Evolutionary conservation across 2,329 filamentous ascomycete species (phyloP), one percentile per base, ranked within the genome.

Genomic region (Cucurbitaria berberidis): DNA sequence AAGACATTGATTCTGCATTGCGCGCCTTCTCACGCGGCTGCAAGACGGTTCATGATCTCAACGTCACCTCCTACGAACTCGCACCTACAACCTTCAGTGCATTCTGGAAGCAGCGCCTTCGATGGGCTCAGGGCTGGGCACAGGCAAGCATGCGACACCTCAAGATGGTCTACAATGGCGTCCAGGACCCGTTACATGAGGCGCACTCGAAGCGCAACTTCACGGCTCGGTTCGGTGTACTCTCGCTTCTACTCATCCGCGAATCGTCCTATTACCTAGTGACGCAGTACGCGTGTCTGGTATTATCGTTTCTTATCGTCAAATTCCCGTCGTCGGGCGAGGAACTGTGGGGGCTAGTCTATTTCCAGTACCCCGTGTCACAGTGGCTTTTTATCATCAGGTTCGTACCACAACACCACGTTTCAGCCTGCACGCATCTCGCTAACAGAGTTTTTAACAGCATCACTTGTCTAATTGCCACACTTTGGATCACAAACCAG

Each of bases 91-190:
- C 74, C 2, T 74, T 77, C 48, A 48, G 58, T 13, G 76, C 76
- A 1, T 80, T 81, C 62, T 80, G 78, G 77, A 81, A 81, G 62
- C 79, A 81, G 55, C 74, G 79, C 9, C 72, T 81, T n/a, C 70
- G 79, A 48, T 81, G 79, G 79, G 76, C 79, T 3, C 79, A 81
- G 60, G 79, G 79, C 35, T 81, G 79, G 79, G 76, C 77, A 3
- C 79, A 81, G 61, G 79, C 78, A n/a, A 78, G 72, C 29, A 70
- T 76, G 60, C 67, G 71, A 16, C 78, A 81, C 55, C 59, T 75
- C 48, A 70, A 74, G 18, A 70, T 81, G 50, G 63, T 76, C 26
- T 81, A 77, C 72, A 76, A 72, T 26, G 76, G 76, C 21, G 72
- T 76, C 18, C 66, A 69, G 5, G 64, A 72, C 30, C 70, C 63